Base-by-base conservation (phyloP, 1,139 yeast genomes). In the Diutina scorzettiae region DNA sequence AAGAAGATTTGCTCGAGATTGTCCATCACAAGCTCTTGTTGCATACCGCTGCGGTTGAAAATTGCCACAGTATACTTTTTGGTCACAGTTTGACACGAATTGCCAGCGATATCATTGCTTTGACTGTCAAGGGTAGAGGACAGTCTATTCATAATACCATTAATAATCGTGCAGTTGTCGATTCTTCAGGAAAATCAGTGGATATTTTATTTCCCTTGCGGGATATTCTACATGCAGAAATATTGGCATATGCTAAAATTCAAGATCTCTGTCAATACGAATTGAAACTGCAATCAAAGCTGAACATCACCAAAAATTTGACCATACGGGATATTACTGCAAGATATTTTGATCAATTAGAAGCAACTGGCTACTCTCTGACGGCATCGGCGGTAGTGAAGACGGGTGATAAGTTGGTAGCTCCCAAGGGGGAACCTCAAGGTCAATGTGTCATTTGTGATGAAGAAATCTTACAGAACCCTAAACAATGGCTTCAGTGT, bases 121-220 rank as follows among this genome's bases (percentile, higher is more conserved):
- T 82, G 45, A 81, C 95, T 0, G 89, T 89, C n/a, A 84, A 82
- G 52, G 98, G 98, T 7, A 71, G 96, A 47, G 97, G 97, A 0
- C 68, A 81, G 2, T 71, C 70, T 27, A 71, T 89, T 8, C 73
- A 84, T 36, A 55, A 60, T 12, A 59, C 66, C 12, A 57, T 81
- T 34, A 63, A 76, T n/a, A 76, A 76, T 50, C 71, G 67, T 17
- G n/a, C 11, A 11, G 49, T 51, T 0, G 55, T 59, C 1, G 59
- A 50, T 2, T 56, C 52, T 30, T 47, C 58, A 2, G 63, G 54
- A 37, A 54, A 53, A 12, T 58, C 53, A 14, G 52, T 78, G 34
- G 67, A 67, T 32, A 61, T 73, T 14, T 53, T 80, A 6, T 82
- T 72, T 53, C 96, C 97, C 1, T 59, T 87, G 44, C 69, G 89